Conservation (phyloP, 768 basidiomycete genomes). For the Kwoniella dejecticola region DNA sequence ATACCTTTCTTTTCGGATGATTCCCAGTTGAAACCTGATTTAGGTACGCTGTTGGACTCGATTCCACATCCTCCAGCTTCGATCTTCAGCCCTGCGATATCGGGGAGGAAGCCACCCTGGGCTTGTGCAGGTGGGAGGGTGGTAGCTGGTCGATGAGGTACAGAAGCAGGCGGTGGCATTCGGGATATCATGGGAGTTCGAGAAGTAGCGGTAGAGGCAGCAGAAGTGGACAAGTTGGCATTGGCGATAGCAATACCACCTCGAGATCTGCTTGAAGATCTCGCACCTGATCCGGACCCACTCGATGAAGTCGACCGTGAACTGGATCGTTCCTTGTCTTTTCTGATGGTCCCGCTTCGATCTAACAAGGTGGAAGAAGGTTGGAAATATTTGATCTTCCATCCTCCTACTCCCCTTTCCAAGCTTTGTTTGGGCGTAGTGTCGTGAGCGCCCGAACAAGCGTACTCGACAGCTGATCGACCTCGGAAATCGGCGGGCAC, state of each 20-base stretch:
- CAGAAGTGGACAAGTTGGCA: constrained; percentile 12
- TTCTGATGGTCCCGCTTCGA: constrained; percentile 9
- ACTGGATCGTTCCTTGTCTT: constrained; percentile 7
- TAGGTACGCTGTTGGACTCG: constrained; percentile 16
- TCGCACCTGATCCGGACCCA: neutral
- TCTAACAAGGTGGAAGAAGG: constrained; percentile 13
- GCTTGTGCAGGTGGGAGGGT: neutral
- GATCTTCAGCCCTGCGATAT: constrained; percentile 8
- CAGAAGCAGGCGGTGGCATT: constrained; percentile 17
- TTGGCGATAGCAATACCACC: constrained; percentile 10
- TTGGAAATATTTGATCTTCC: constrained; percentile 37
- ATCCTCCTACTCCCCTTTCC: constrained; percentile 31
- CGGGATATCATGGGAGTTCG: constrained; percentile 5
- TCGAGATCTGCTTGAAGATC: constrained; percentile 1
- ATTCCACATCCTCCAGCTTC: constrained; percentile 1
- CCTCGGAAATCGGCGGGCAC: constrained; percentile 10
- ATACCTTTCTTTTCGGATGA: constrained; percentile 41
- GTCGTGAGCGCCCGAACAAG: constrained; percentile 4
- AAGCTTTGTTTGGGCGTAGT: constrained; percentile 44
- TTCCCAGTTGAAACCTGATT: constrained; percentile 40
- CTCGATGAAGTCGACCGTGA: constrained; percentile 5
- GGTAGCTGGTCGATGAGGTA: constrained; percentile 17
- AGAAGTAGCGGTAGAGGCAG: constrained; percentile 12
- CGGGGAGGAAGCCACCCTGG: neutral
- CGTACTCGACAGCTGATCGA: neutral